Conservation (phyloP, 768 basidiomycete genomes). For the Ramaria sp. region DNA sequence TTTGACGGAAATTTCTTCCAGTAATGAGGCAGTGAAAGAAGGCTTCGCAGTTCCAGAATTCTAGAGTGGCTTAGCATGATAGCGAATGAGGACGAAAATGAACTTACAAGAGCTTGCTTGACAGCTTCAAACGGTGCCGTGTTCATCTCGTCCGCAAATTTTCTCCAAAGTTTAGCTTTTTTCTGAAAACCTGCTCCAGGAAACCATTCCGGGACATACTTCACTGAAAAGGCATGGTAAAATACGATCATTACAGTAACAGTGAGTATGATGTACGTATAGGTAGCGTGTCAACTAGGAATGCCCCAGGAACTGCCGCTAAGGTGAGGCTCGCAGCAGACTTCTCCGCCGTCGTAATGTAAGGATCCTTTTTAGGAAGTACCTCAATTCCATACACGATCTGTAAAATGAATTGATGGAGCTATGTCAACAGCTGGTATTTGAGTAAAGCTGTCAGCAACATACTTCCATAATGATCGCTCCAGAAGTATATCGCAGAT, state of each 20-base stretch:
- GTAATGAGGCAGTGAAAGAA: slow-evolving; percentile 15
- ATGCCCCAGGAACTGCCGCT: slow-evolving; percentile 20
- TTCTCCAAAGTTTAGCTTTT: slow-evolving; percentile 28
- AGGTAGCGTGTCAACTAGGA: slow-evolving; percentile 21
- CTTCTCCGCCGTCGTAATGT: slow-evolving; percentile 21
- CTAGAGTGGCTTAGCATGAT: slow-evolving; percentile 4
- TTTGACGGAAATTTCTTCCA: neutral
- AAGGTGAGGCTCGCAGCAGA: slow-evolving; percentile 19
- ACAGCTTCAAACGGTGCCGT: slow-evolving; percentile 32
- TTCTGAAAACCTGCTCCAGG: slow-evolving; percentile 19
- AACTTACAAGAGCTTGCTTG: slow-evolving; percentile 25
- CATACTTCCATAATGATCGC: slow-evolving; percentile 7
- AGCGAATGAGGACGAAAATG: neutral
- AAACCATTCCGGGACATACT: slow-evolving; percentile 17
- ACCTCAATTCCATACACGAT: slow-evolving; percentile 31
- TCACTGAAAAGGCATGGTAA: slow-evolving; percentile 10
- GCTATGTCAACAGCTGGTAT: too few relatives aligned
- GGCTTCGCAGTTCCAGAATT: slow-evolving; percentile 16
- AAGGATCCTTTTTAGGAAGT: slow-evolving; percentile 24
- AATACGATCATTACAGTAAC: neutral
- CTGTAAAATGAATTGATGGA: neutral
- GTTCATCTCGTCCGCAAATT: slow-evolving; percentile 36
- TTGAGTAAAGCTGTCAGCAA: neutral
- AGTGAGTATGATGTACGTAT: neutral
- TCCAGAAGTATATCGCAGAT: neutral